These are phyloP conservation scores for Phylloporus scabripes DNA, from an alignment of 768 basidiomycete genomes.

Conservation along the genomic window DNA sequence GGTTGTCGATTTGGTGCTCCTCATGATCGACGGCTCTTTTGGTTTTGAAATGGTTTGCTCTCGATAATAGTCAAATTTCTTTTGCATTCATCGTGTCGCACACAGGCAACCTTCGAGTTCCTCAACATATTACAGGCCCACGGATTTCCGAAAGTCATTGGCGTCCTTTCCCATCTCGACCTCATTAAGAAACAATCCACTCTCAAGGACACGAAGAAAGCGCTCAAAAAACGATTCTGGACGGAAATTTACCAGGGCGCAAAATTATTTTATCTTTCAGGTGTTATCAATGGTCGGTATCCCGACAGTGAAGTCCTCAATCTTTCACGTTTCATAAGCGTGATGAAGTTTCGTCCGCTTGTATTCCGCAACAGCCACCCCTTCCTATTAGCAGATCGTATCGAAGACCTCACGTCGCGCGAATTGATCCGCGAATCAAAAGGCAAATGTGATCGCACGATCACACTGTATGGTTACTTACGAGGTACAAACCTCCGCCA, in stretches of 20 bases:
- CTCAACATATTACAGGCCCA: slow-evolving; percentile 95
- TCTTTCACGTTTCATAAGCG: slow-evolving; percentile 90
- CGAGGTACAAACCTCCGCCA: slow-evolving; percentile 79
- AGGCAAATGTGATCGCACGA: slow-evolving; percentile 89
- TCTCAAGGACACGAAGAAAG: slow-evolving; percentile 86
- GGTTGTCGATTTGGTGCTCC: slow-evolving; percentile 89
- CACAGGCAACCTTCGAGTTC: slow-evolving; percentile 96
- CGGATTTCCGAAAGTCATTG: slow-evolving; percentile 98
- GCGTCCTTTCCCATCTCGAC: slow-evolving; percentile 92
- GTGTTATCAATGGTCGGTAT: slow-evolving; percentile 95
- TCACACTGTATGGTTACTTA: slow-evolving; percentile 93
- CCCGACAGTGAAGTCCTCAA: slow-evolving; percentile 96
- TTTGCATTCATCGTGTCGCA: background rate
- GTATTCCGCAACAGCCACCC: slow-evolving; percentile 94
- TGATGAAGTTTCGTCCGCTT: slow-evolving; percentile 98
- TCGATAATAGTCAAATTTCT: background rate
- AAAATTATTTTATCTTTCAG: slow-evolving; percentile 96
- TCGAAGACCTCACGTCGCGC: slow-evolving; percentile 91
- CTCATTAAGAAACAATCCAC: slow-evolving; percentile 89
- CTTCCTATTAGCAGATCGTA: slow-evolving; percentile 89
- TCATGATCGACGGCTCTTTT: slow-evolving; percentile 97
- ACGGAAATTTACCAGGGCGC: slow-evolving; percentile 98
- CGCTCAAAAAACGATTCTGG: slow-evolving; percentile 98
- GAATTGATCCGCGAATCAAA: slow-evolving; percentile 71
- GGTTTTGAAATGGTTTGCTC: slow-evolving; percentile 95